Conservation (phyloP, 2,329 filamentous ascomycete species). For the Dactylonectria macrodidyma region DNA sequence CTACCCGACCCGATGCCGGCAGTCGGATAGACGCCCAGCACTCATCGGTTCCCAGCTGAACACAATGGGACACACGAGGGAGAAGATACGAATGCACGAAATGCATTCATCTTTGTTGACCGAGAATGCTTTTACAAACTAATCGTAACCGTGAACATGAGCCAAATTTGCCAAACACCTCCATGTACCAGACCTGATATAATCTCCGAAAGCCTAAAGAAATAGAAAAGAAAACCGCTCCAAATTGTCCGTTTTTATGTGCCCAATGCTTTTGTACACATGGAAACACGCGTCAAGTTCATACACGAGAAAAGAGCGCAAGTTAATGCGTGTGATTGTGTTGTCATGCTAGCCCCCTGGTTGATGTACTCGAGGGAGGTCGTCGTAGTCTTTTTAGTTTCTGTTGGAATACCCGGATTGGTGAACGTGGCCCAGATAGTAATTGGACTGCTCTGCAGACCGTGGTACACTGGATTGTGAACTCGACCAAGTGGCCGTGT, state of each 20-base stretch:
- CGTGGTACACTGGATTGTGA: constrained; percentile 17
- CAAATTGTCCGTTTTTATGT: constrained; percentile 5
- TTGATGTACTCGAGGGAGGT: not conserved
- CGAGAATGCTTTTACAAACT: not conserved
- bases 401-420: constrained; percentile 31
- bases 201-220: constrained; percentile 11
- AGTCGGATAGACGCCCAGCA: not conserved
- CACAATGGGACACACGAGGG: not conserved
- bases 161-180: constrained; percentile 15
- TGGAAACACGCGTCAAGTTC: not conserved
- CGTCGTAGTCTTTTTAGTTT: not conserved
- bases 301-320: constrained; percentile 11
- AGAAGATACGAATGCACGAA: not conserved
- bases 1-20: not conserved
- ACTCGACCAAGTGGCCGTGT: constrained; percentile 36
- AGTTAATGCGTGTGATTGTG: not conserved
- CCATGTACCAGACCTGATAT: constrained; percentile 24
- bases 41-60: no score
- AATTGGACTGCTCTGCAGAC: constrained; percentile 28
- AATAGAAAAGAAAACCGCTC: constrained; percentile 6
- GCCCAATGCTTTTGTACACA: constrained; percentile 2
- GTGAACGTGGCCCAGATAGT: constrained; percentile 27
- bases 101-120: not conserved
- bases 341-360: not conserved
- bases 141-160: not conserved